Evolutionary conservation across 345 rosid genomes (phyloP).

Genomic region (Sonneratia caseolaris): DNA sequence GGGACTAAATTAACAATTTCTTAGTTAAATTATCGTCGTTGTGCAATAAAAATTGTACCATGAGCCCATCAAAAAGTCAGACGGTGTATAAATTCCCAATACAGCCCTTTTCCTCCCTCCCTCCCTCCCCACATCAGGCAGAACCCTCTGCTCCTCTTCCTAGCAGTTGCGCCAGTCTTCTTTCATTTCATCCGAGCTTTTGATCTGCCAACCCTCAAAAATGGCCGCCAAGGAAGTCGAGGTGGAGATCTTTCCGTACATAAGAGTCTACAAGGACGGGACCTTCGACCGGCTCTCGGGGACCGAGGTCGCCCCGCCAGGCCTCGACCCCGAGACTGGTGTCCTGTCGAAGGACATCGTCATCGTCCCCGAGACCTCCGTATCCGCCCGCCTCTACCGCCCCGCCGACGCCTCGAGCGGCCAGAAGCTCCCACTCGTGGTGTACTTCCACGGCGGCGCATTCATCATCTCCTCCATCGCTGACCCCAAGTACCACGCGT

Average conservation of each 20-base stretch:
- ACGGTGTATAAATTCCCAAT: no score
- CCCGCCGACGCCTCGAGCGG: conserved; percentile 19
- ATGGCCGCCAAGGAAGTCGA: conserved; percentile 42
- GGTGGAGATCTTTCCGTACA: conserved; percentile 44
- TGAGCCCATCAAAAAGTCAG: no score
- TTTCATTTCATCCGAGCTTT: no score
- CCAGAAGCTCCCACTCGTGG: conserved; percentile 48
- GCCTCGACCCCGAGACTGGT: conserved; percentile 42
- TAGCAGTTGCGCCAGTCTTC: no score
- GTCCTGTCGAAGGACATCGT: conserved; percentile 58
- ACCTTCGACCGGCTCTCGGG: conserved; percentile 47
- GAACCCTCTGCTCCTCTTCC: no score
- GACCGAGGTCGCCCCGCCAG: conserved; percentile 38
- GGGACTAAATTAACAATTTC: no score
- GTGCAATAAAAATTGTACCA: no score
- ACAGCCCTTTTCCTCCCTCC: no score
- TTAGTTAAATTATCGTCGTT: no score
- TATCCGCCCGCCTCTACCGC: conserved; percentile 57
- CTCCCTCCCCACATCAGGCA: no score
- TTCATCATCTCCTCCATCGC: conserved; percentile 48
- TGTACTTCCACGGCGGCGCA: conserved; percentile 86
- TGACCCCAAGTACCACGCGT: conserved; percentile 50
- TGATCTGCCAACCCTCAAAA: not conserved
- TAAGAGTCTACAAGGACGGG: conserved; percentile 50
- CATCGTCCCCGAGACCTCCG: conserved; percentile 32